Conservation (phyloP, 2,329 filamentous ascomycete genomes). For the Colletotrichum tanaceti region DNA sequence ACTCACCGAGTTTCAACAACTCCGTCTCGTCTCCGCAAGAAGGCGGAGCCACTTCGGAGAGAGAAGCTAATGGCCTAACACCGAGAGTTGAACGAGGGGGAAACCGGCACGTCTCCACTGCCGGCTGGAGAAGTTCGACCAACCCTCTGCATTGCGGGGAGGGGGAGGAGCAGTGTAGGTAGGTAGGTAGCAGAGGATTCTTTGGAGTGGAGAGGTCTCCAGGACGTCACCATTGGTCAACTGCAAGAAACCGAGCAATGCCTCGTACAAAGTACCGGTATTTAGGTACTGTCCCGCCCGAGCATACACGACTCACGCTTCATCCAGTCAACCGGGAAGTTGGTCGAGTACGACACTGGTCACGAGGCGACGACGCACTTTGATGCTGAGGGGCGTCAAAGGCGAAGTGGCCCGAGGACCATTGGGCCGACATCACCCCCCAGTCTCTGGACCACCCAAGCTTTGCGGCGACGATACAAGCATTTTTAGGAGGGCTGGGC, state of each 20-base stretch:
- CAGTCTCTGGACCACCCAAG: constrained; percentile 16
- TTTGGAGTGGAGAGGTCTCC: background rate
- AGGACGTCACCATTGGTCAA: constrained; percentile 12
- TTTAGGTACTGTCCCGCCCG: background rate
- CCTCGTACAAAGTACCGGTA: too few species aligned
- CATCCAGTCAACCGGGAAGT: constrained; percentile 3
- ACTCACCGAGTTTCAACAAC: background rate
- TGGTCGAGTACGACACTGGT: constrained; percentile 10
- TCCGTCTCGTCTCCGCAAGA: background rate
- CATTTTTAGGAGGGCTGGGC: constrained; percentile 32
- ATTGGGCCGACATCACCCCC: background rate
- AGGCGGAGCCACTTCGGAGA: background rate
- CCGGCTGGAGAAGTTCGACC: constrained; percentile 6
- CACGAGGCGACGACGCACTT: background rate
- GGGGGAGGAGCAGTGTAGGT: too few species aligned
- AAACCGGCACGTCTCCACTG: background rate
- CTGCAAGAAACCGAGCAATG: background rate
- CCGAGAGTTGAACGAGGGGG: background rate
- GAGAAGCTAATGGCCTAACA: too few species aligned
- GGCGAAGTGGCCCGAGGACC: background rate
- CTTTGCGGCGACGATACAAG: constrained; percentile 32
- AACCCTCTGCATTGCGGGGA: constrained; percentile 2
- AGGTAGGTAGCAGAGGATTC: background rate
- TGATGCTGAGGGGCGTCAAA: background rate
- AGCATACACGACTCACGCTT: constrained; percentile 26